Evolutionary conservation across 352 stramenopile species (phyloP), one percentile per base, ranked within the genome.

Genomic region (Phytopythium helicoides): DNA sequence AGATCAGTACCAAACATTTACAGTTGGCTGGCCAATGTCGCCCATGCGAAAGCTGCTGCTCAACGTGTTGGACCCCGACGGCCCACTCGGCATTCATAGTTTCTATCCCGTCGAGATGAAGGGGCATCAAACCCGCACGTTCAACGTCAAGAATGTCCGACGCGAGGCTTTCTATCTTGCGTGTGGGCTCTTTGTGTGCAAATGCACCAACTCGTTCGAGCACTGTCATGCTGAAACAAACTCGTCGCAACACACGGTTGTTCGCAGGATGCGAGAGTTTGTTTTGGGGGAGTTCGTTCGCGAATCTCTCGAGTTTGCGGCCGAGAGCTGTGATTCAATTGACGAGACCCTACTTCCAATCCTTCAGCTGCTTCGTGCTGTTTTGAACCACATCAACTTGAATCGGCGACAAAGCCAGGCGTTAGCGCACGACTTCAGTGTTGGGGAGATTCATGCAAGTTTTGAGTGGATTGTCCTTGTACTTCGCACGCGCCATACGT

Each of bases 161-260:
- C 83, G 83, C 19, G 83, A 93, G 66, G 78, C 77, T 0, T 93
- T 90, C 47, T 93, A 93, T 36, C 48, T 93, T 5, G 71, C 81
- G 3, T 93, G 83, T 50, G 83, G 83, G 1, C 47, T 93, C 1
- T 82, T 92, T 41, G 54, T 70, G 21, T 93, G 83, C 62, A 68
- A 56, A 59, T 79, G 76, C 42, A 80, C 79, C 1, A 66, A n/a
- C 11, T 81, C 77, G 16, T 92, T 89, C 42, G 71, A 87, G 37
- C 79, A 90, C 51, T 81, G 71, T 18, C 37, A 50, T 55, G 31
- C 23, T 33, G 28, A 33, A 9, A 9, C 28, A 33, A 5, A 33
- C 9, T 33, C 28, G 9, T 33, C 9, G 9, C 5, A 35, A 10
- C 23, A 42, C 14, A 28, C 22, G 9, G 62, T 57, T 1, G 47